These are phyloP conservation scores for Lactarius quietus DNA, from an alignment of 768 basidiomycete species.

Conservation along the genomic window DNA sequence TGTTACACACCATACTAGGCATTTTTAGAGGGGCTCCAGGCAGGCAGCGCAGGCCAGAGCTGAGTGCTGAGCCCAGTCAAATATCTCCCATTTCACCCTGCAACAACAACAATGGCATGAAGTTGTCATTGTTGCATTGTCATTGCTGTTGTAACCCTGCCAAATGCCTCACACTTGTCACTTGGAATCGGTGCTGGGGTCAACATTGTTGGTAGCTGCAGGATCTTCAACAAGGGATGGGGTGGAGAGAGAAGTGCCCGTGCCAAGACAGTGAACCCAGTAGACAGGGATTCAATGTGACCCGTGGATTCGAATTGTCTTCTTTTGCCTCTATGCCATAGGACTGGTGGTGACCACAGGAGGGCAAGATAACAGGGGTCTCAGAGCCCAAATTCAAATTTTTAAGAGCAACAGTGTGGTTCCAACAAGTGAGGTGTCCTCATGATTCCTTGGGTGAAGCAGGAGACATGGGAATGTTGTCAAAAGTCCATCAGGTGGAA, in stretches of 20 bases:
- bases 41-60: no score
- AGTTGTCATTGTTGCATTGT: no score
- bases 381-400: constrained; percentile 3
- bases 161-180: no score
- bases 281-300: constrained; percentile 36
- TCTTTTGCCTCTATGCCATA: no score
- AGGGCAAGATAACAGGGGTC: constrained; percentile 12
- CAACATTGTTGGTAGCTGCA: constrained; percentile 29
- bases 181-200: constrained; percentile 32
- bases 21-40: no score
- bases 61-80: no score
- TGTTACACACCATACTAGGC: no score
- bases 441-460: constrained; percentile 1
- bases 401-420: not conserved
- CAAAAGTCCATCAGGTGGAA: constrained; percentile 20
- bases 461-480: constrained; percentile 22
- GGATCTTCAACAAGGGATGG: constrained; percentile 29
- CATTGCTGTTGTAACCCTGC: no score
- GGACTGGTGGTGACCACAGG: constrained; percentile 25
- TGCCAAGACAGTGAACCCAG: constrained; percentile 52
- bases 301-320: constrained; percentile 37
- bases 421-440: not conserved
- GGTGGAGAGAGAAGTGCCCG: constrained; percentile 52
- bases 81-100: no score
- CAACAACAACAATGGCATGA: no score